These are phyloP conservation scores for Apostasia shenzhenica DNA, from an alignment of 106 monocot genomes.

Conservation along the genomic window DNA sequence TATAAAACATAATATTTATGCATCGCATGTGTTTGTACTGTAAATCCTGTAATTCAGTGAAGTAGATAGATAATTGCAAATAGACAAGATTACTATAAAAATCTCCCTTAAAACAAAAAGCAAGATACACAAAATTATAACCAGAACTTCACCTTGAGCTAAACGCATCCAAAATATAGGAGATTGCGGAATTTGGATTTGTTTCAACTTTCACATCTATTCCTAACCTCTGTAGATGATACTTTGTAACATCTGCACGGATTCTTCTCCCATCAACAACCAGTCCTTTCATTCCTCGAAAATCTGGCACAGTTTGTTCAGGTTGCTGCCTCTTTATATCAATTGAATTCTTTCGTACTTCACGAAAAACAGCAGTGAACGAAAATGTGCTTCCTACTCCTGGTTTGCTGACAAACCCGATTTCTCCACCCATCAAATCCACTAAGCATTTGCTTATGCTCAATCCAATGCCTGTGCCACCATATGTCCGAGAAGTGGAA, in stretches of 20 bases:
- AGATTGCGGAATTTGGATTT: conserved; percentile 26
- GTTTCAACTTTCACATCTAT: conserved; percentile 40
- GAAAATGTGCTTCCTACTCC: conserved; percentile 70
- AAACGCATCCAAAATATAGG: conserved; percentile 40
- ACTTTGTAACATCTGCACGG: conserved; percentile 59
- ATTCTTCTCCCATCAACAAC: conserved; percentile 54
- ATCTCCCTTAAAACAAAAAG: too few relatives aligned
- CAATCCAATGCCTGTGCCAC: conserved; percentile 83
- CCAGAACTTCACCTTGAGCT: conserved; percentile 32
- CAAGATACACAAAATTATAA: background rate
- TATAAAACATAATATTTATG: too few relatives aligned
- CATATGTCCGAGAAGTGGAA: conserved; percentile 79
- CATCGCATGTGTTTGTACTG: too few relatives aligned
- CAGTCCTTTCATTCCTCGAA: conserved; percentile 65
- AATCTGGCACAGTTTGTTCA: conserved; percentile 34
- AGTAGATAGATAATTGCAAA: too few relatives aligned
- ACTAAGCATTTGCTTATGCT: conserved; percentile 90
- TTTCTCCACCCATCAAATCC: conserved; percentile 73
- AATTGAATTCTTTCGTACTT: conserved; percentile 24
- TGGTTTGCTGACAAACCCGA: conserved; percentile 65
- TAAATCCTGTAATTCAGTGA: too few relatives aligned
- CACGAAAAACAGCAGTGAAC: conserved; percentile 52
- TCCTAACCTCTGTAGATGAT: conserved; percentile 70
- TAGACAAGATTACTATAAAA: too few relatives aligned
- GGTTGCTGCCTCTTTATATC: conserved; percentile 47